Evolutionary conservation across 768 basidiomycete genomes (phyloP), one percentile per base, ranked within the genome.

Genomic region (Mycena capillaripes): DNA sequence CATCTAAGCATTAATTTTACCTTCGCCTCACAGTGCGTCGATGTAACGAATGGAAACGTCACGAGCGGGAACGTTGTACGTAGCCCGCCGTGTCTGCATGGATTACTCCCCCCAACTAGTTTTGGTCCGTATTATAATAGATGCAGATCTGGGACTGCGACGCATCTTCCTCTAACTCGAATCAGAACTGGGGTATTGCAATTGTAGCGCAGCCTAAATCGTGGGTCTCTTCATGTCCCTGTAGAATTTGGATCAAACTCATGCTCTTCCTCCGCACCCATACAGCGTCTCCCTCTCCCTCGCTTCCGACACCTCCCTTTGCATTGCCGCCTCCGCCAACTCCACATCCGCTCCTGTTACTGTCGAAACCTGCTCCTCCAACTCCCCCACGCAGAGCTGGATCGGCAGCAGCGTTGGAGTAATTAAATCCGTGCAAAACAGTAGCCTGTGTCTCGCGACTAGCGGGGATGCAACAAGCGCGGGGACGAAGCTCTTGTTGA

Each of bases 101-200:
- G n/a, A n/a, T n/a, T n/a, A n/a, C n/a, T n/a, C n/a, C n/a, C n/a
- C n/a, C n/a, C n/a, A n/a, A n/a, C n/a, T n/a, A n/a, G n/a, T n/a
- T n/a, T n/a, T n/a, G n/a, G n/a, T n/a, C n/a, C n/a, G n/a, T n/a
- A n/a, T n/a, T 16, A 52, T 53, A n/a, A n/a, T 6, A 53, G 52
- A 30, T 53, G 29, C 27, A 53, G 29, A 53, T 53, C 29, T 53
- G 27, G 29, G 52, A 53, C 27, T 53, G 52, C 52, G 52, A 53
- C 27, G 29, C 52, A 5, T 53, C 52, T 30, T 29, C 17, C 29
- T 53, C 52, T 17, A 53, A 53, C 11, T 53, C 52, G 16, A 53
- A 53, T 16, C 52, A 53, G 29, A 53, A 53, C 29, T 53, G 52
- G 52, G 52, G 52, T 53, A 53, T 30, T 53, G 52, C 29, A 53